Percentiles rank a stretch among this genome's conserved stretches.
Evolutionary conservation across 345 rosid genomes (phyloP).

Genomic region (Salix brachista): DNA sequence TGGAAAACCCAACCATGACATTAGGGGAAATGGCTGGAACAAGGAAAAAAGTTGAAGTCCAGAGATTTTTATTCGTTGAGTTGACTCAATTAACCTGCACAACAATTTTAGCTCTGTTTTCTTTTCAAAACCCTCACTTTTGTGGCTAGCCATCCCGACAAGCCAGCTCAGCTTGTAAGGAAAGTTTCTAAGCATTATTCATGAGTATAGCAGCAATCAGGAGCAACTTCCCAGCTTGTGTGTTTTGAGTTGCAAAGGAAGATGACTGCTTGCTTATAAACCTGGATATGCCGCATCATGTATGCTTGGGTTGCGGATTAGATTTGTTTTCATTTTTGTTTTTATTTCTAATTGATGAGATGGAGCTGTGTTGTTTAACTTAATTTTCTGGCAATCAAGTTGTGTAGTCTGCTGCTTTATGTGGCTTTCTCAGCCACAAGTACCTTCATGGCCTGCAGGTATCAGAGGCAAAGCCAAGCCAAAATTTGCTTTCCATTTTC

Average conservation of each 20-base stretch:
- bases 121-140: too few relatives aligned
- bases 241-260: background rate
- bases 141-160: too few relatives aligned
- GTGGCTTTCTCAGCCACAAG: background rate
- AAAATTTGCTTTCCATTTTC: conserved; percentile 51
- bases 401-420: background rate
- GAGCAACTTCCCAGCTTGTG: background rate
- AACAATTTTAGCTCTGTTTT: too few relatives aligned
- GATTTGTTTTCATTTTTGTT: background rate
- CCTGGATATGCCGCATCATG: background rate
- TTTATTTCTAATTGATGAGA: background rate
- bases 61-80: too few relatives aligned
- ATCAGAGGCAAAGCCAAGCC: conserved; percentile 44
- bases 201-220: too few relatives aligned
- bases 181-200: too few relatives aligned
- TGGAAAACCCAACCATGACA: too few relatives aligned
- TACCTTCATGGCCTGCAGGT: conserved; percentile 26
- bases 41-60: too few relatives aligned
- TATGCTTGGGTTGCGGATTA: background rate
- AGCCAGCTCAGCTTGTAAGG: too few relatives aligned
- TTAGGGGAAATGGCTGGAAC: too few relatives aligned
- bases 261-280: background rate
- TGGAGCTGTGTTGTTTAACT: background rate
- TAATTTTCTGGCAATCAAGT: background rate
- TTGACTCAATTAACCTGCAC: too few relatives aligned